A percentile compares a stretch with the other conserved stretches of the same genome.
Evolutionary conservation across 1,284 basidiomycete species (phyloP).

Genomic region (Rhodotorula sp.): DNA sequence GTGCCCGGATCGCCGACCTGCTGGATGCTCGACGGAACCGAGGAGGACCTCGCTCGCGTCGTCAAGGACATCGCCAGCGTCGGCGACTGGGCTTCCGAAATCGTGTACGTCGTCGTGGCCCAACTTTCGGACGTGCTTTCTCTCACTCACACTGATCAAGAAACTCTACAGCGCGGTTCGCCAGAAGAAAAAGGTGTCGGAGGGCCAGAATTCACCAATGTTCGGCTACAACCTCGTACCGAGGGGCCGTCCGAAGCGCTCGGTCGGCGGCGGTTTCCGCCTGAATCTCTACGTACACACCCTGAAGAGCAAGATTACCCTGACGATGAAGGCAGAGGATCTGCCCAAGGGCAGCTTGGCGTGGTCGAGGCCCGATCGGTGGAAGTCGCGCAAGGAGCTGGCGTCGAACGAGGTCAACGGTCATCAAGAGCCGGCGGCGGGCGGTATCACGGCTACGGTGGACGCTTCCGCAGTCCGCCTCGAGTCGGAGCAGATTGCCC

Average conservation of each 20-base stretch:
- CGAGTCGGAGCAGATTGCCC: too few relatives aligned
- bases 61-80: conserved; percentile 17
- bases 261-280: conserved; percentile 7
- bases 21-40: conserved; percentile 24
- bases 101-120: conserved; percentile 8
- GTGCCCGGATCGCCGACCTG: not conserved
- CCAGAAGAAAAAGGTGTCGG: not conserved
- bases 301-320: conserved; percentile 12
- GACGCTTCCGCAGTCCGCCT: too few relatives aligned
- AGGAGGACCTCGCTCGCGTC: conserved; percentile 9
- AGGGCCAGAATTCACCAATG: not conserved
- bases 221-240: not conserved
- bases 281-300: conserved; percentile 11
- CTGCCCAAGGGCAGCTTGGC: not conserved
- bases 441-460: too few relatives aligned
- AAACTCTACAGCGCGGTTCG: not conserved
- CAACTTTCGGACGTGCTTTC: not conserved
- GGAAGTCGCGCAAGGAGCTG: not conserved
- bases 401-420: not conserved
- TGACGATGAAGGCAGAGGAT: conserved; percentile 3
- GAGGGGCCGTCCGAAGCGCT: not conserved
- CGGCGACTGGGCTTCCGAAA: conserved; percentile 11
- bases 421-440: too few relatives aligned
- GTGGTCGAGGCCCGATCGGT: conserved; percentile 17
- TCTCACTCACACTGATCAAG: not conserved